Evolutionary conservation across 306 rosid genomes (phyloP).

Genomic region (Biancaea sappan): DNA sequence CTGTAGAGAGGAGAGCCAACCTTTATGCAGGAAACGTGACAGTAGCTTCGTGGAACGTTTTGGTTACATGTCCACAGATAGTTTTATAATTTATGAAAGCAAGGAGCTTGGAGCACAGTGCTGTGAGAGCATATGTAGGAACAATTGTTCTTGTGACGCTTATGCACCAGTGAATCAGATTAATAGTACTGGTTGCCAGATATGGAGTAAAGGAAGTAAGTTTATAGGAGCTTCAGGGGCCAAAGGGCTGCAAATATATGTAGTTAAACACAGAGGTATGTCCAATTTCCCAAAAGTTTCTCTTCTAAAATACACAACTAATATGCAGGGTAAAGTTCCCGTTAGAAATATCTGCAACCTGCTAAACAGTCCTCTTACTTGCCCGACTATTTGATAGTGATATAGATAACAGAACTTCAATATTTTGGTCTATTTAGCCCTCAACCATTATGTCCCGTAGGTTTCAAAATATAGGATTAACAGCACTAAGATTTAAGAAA

Average conservation of each 20-base stretch:
- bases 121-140: constrained; percentile 36
- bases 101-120: background rate
- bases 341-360: no score
- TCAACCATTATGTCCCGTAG: background rate
- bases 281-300: background rate
- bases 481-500: background rate
- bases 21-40: background rate
- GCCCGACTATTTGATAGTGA: background rate
- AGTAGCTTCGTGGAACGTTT: background rate
- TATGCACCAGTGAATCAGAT: constrained; percentile 11
- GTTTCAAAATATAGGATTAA: background rate
- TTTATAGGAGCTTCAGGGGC: background rate
- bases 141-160: constrained; percentile 35
- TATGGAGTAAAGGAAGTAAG: constrained; percentile 32
- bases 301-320: no score
- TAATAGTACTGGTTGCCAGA: constrained; percentile 34
- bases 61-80: constrained; percentile 34
- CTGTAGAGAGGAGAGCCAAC: background rate
- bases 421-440: background rate
- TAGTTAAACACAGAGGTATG: constrained; percentile 31
- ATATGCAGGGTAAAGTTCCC: background rate
- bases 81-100: background rate
- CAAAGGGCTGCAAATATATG: constrained; percentile 14
- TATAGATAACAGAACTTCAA: background rate
- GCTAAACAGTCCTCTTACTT: background rate